Evolutionary conservation across 2,329 filamentous ascomycete genomes (phyloP).

Genomic region (Penicillium brevicompactum): DNA sequence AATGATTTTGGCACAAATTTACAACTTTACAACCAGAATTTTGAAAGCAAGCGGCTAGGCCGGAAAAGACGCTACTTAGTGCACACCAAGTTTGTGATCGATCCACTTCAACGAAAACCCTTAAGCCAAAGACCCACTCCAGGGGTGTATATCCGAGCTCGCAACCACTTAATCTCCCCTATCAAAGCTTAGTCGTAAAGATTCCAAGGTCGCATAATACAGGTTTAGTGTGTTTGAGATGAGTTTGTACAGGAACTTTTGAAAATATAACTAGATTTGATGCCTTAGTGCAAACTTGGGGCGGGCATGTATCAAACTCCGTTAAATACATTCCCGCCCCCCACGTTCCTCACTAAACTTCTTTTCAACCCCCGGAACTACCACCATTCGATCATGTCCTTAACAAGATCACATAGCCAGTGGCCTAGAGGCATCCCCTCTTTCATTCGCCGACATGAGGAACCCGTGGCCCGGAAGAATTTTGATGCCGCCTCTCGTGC

Average conservation of each 20-base stretch:
- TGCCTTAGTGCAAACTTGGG: constrained; percentile 1
- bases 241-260: too few species aligned
- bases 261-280: constrained; percentile 12
- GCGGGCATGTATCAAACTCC: background rate
- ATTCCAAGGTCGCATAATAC: constrained; percentile 2
- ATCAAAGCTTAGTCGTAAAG: constrained; percentile 5
- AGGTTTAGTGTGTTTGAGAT: constrained; percentile 1
- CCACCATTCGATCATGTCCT: constrained; percentile 1
- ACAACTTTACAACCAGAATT: too few species aligned
- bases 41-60: too few species aligned
- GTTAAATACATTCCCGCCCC: constrained; percentile 2
- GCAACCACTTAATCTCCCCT: too few species aligned
- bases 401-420: constrained; percentile 2
- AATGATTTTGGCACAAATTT: too few species aligned
- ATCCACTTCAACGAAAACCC: too few species aligned
- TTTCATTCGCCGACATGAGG: constrained; percentile 12
- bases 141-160: too few species aligned
- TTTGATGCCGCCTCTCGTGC: constrained; percentile 11
- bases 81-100: too few species aligned
- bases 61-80: too few species aligned
- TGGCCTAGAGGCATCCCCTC: constrained; percentile 13
- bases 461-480: constrained; percentile 8
- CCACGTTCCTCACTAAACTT: background rate
- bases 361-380: background rate
- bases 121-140: too few species aligned